Conservation (phyloP, 2,329 filamentous ascomycete genomes). For the Raffaelea ambrosiae region DNA sequence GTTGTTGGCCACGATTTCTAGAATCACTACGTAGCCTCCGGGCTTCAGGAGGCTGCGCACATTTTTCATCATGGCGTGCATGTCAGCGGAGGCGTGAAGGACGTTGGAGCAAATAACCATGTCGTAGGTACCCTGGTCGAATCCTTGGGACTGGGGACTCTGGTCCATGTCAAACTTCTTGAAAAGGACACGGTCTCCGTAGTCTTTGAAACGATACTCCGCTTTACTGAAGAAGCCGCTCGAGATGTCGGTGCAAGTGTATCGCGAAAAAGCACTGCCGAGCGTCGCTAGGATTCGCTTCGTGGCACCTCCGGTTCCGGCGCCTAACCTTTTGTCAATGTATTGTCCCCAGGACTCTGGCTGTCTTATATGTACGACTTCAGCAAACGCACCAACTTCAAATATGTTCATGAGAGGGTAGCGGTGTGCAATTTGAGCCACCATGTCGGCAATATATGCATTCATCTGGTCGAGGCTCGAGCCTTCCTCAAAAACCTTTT, state of each 20-base stretch:
- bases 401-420: slow-evolving; percentile 28
- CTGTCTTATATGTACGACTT: no score
- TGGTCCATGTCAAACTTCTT: slow-evolving; percentile 20
- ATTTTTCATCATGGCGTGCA: slow-evolving; percentile 17
- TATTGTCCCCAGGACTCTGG: no score
- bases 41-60: slow-evolving; percentile 23
- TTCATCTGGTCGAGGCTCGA: neutral
- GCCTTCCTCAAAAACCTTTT: neutral
- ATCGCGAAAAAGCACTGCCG: slow-evolving; percentile 1
- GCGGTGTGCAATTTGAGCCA: slow-evolving; percentile 25
- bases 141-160: slow-evolving; percentile 22
- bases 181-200: slow-evolving; percentile 19
- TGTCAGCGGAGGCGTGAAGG: slow-evolving; percentile 17
- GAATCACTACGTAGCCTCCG: slow-evolving; percentile 17
- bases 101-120: slow-evolving; percentile 23
- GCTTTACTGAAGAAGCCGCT: slow-evolving; percentile 27
- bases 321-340: no score
- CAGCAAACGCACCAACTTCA: neutral
- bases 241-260: slow-evolving; percentile 27
- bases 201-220: slow-evolving; percentile 18
- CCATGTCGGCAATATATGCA: slow-evolving; percentile 8
- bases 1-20: slow-evolving; percentile 5
- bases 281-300: slow-evolving; percentile 20
- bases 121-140: slow-evolving; percentile 19
- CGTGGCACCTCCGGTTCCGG: slow-evolving; percentile 28